phyloP scores from a whole-genome alignment of 148 eudicot species.

The Gaultheria prostrata region DNA sequence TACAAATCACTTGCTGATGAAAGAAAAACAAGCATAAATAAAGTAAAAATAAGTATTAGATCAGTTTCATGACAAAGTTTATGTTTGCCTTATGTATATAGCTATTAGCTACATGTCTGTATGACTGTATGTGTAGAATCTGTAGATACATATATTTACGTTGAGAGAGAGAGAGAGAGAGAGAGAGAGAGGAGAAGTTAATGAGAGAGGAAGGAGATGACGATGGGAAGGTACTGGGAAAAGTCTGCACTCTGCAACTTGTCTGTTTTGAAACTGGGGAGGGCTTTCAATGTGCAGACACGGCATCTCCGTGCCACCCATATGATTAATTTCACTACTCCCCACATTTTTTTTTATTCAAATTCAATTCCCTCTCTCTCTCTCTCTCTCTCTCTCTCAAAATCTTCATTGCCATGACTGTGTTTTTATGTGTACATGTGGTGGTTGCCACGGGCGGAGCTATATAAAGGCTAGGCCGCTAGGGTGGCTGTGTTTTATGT shows the following conservation, averaged over 20 bases:
- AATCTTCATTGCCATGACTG: not conserved
- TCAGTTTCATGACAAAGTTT: not conserved
- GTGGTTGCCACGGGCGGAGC: not conserved
- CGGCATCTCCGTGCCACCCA: slow-evolving; percentile 52
- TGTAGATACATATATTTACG: not conserved
- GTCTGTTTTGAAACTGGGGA: slow-evolving; percentile 16
- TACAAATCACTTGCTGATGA: not conserved
- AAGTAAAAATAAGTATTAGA: not conserved
- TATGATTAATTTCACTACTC: not conserved
- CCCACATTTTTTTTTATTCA: not conserved
- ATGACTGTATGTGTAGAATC: no score
- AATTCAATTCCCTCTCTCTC: not conserved
- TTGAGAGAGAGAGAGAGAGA: not conserved
- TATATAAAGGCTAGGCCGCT: no score
- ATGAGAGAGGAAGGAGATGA: slow-evolving; percentile 4
- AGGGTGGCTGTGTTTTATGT: not conserved
- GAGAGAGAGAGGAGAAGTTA: not conserved
- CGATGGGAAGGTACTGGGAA: slow-evolving; percentile 16
- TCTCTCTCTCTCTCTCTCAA: not conserved
- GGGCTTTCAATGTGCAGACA: slow-evolving; percentile 51
- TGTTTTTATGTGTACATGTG: not conserved
- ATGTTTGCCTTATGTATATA: not conserved
- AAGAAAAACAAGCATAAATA: not conserved
- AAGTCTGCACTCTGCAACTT: slow-evolving; percentile 32
- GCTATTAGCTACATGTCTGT: not conserved